Conservation (phyloP, 768 basidiomycete species). For the Russula sp. region DNA sequence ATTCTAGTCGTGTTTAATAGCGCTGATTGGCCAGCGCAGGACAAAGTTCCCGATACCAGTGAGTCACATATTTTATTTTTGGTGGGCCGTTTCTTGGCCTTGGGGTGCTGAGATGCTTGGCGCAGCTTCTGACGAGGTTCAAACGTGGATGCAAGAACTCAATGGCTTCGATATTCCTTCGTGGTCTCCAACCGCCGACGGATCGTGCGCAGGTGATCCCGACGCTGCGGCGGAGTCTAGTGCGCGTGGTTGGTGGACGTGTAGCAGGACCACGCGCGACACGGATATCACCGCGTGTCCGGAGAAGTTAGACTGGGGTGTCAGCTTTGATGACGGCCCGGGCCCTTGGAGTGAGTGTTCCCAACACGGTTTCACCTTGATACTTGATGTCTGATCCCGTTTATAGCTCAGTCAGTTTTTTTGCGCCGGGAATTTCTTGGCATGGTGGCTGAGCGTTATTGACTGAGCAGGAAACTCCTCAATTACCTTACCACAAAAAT, state of each 20-base stretch:
- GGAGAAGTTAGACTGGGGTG: conserved; percentile 70
- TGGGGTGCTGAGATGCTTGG: conserved; percentile 10
- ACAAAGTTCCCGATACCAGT: conserved; percentile 60
- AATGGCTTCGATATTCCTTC: conserved; percentile 67
- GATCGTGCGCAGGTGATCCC: conserved; percentile 64
- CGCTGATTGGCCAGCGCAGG: conserved; percentile 60
- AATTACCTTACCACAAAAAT: conserved; percentile 63
- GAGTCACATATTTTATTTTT: conserved; percentile 25
- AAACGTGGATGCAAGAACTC: conserved; percentile 73
- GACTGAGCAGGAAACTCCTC: conserved; percentile 54
- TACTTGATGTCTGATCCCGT: background rate
- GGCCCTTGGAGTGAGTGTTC: conserved; percentile 65
- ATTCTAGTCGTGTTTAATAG: conserved; percentile 45
- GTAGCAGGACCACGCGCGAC: conserved; percentile 62
- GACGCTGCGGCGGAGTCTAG: conserved; percentile 53
- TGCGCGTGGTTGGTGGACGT: conserved; percentile 89
- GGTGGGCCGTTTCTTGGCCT: background rate
- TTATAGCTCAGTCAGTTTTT: conserved; percentile 49
- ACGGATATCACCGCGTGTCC: conserved; percentile 68
- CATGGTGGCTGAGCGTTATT: background rate
- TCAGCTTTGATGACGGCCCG: conserved; percentile 88
- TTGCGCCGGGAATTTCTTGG: background rate
- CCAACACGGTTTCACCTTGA: background rate
- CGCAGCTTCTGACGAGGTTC: conserved; percentile 59
- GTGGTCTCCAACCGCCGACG: conserved; percentile 58